Evolutionary conservation across 2,329 filamentous ascomycete genomes (phyloP).

Genomic region (Penicillium sp.): DNA sequence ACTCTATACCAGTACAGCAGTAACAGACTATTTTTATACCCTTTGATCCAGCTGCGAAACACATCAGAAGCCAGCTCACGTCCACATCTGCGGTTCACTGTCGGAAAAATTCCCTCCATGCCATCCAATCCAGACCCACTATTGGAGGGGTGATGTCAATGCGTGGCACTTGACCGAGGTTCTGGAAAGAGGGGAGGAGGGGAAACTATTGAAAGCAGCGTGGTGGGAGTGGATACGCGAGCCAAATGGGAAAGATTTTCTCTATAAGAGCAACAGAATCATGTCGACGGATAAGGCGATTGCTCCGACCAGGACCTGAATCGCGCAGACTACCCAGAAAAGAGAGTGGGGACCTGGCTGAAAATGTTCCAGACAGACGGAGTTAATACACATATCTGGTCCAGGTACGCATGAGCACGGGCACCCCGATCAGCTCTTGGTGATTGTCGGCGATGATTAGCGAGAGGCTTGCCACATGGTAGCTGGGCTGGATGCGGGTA

Average conservation of each 20-base stretch:
- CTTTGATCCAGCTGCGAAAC: too few species aligned
- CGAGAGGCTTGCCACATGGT: constrained; percentile 2
- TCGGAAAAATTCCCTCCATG: background rate
- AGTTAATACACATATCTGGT: too few species aligned
- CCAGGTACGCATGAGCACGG: too few species aligned
- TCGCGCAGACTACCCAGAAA: background rate
- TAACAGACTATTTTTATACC: too few species aligned
- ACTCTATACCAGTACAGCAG: too few species aligned
- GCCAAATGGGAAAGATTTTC: constrained; percentile 1
- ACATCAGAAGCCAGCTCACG: too few species aligned
- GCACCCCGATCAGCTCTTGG: background rate
- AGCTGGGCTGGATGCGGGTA: background rate
- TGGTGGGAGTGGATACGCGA: background rate
- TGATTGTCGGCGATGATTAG: background rate
- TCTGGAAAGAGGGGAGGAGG: background rate
- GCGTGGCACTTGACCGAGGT: background rate
- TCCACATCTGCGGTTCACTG: too few species aligned
- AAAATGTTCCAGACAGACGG: background rate
- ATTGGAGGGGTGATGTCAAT: background rate
- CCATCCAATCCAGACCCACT: too few species aligned
- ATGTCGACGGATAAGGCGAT: background rate
- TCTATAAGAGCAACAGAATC: background rate
- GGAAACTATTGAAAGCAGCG: background rate
- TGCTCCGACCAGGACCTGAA: background rate
- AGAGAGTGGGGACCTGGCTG: background rate